These are phyloP conservation scores for Mycosphaerella sp. DNA, from an alignment of 2,329 filamentous ascomycete species.

Conservation along the genomic window DNA sequence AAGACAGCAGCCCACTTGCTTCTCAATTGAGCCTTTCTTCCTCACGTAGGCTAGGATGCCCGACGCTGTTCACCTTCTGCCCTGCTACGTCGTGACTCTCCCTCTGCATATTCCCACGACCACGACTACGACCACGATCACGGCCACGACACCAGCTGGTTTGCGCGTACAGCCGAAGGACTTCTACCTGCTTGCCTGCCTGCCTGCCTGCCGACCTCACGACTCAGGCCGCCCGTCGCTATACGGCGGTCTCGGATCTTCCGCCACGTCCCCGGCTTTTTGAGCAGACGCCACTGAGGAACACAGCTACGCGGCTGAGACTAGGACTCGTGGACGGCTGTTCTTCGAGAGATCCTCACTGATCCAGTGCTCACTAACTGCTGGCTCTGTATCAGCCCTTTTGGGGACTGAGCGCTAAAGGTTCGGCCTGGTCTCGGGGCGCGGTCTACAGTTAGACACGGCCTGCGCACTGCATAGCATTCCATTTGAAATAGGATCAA, in stretches of 20 bases:
- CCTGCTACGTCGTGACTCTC: background rate
- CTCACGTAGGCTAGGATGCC: background rate
- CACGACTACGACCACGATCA: background rate
- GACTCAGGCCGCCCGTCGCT: background rate
- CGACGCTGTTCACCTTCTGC: background rate
- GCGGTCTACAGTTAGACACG: background rate
- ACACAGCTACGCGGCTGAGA: background rate
- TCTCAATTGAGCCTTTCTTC: background rate
- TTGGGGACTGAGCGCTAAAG: background rate
- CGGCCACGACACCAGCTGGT: background rate
- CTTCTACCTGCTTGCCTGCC: too few species aligned
- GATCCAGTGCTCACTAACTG: background rate
- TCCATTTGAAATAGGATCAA: background rate
- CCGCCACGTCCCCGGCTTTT: slow-evolving; percentile 7
- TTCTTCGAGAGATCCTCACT: background rate
- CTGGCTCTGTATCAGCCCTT: background rate
- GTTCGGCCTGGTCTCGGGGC: background rate
- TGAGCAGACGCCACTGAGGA: slow-evolving; percentile 9
- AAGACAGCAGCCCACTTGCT: background rate
- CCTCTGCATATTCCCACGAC: background rate
- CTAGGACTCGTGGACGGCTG: background rate
- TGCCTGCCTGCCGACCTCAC: background rate
- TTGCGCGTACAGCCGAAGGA: background rate
- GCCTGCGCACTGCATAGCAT: background rate
- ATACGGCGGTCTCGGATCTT: slow-evolving; percentile 1